A percentile compares a stretch with the other conserved stretches of the same genome.
These are phyloP conservation scores for Candida hungchunana DNA, from an alignment of 805 yeast genomes.

Conservation along the genomic window DNA sequence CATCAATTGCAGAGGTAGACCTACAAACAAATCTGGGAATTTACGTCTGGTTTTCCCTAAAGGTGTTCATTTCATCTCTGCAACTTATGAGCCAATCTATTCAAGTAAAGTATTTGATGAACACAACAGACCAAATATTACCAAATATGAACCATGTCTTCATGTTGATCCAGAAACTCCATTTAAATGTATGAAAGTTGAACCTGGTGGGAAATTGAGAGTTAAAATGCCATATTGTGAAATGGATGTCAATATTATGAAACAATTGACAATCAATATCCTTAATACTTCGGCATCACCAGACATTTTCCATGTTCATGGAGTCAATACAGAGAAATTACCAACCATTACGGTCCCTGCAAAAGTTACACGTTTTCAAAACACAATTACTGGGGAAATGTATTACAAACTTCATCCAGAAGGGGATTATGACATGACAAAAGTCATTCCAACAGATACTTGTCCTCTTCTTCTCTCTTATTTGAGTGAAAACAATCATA, in stretches of 20 bases:
- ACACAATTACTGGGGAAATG: too few species aligned
- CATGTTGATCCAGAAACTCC: slow-evolving; percentile 16
- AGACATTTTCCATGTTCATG: not conserved
- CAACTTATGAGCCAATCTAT: slow-evolving; percentile 12
- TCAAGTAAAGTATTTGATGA: not conserved
- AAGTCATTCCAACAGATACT: too few species aligned
- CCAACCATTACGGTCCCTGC: not conserved
- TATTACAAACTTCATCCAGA: too few species aligned
- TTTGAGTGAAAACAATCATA: too few species aligned
- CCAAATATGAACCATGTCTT: slow-evolving; percentile 9
- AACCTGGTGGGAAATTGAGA: not conserved
- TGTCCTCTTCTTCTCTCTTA: too few species aligned
- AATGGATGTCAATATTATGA: not conserved
- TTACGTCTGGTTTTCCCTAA: slow-evolving; percentile 16
- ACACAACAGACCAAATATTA: not conserved
- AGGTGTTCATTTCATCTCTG: slow-evolving; percentile 8
- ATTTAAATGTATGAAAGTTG: slow-evolving; percentile 1
- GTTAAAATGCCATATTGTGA: not conserved
- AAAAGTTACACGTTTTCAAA: too few species aligned
- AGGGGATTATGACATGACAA: too few species aligned
- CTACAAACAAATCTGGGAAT: slow-evolving; percentile 38
- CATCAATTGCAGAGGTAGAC: slow-evolving; percentile 89
- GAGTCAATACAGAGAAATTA: not conserved
- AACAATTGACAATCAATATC: not conserved
- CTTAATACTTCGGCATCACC: not conserved